A percentile compares a stretch with the other conserved stretches of the same genome.
Conservation (phyloP, 2,329 filamentous ascomycete genomes). For the Colletotrichum chrysophilum region DNA sequence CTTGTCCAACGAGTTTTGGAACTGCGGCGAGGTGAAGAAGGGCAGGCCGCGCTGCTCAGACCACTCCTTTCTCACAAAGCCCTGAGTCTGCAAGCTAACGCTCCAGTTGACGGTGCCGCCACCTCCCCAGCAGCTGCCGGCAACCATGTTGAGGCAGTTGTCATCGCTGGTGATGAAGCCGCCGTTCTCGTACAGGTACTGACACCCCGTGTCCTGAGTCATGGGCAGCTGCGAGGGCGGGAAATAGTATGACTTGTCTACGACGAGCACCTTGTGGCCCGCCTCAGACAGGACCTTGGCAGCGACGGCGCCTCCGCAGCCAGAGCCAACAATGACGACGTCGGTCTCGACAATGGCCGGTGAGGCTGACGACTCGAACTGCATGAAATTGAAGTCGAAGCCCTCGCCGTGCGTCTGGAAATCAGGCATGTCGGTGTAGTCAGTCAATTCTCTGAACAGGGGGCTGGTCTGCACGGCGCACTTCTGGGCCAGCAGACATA, state of each 20-base stretch:
- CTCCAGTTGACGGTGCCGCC: conserved; percentile 91
- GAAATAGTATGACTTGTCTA: conserved; percentile 84
- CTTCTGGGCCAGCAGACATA: conserved; percentile 60
- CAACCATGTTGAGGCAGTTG: conserved; percentile 63
- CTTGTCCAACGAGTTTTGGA: conserved; percentile 79
- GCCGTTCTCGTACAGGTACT: conserved; percentile 73
- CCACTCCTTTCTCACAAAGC: conserved; percentile 83
- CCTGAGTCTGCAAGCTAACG: conserved; percentile 69
- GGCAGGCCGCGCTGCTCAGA: conserved; percentile 66
- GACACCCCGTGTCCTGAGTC: conserved; percentile 62
- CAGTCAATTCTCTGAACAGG: conserved; percentile 58
- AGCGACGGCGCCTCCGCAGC: conserved; percentile 82
- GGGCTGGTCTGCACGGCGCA: conserved; percentile 61
- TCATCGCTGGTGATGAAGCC: conserved; percentile 64
- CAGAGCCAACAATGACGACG: conserved; percentile 84
- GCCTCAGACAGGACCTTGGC: conserved; percentile 83
- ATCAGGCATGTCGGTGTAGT: conserved; percentile 60
- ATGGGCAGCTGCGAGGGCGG: conserved; percentile 76
- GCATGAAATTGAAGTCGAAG: conserved; percentile 66
- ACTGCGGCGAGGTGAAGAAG: conserved; percentile 76
- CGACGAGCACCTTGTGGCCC: conserved; percentile 77
- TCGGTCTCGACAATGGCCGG: conserved; percentile 74
- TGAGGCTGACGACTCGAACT: conserved; percentile 48
- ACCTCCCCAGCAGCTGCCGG: conserved; percentile 81
- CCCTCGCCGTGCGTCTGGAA: conserved; percentile 55